Percentiles rank a stretch among this genome's conserved stretches.
Conservation (phyloP, 768 basidiomycete genomes). For the Trametes gibbosa region DNA sequence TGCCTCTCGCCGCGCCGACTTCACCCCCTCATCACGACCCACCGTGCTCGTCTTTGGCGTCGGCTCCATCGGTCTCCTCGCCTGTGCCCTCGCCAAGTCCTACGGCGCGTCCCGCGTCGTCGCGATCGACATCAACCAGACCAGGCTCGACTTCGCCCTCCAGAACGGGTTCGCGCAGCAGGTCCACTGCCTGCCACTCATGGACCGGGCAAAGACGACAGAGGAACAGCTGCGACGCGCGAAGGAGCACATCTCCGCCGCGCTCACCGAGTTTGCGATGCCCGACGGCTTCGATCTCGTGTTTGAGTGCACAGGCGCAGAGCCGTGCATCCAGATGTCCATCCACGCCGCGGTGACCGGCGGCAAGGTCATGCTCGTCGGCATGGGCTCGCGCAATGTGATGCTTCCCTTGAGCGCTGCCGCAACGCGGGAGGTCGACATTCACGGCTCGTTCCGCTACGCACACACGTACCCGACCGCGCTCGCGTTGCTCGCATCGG, state of each 20-base stretch:
- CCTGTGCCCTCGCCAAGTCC: conserved; percentile 73
- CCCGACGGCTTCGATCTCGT: conserved; percentile 88
- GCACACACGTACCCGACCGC: conserved; percentile 91
- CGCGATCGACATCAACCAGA: conserved; percentile 83
- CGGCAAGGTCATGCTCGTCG: conserved; percentile 89
- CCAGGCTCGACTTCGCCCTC: conserved; percentile 77
- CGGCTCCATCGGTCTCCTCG: conserved; percentile 91
- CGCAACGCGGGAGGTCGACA: conserved; percentile 86
- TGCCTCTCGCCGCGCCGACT: conserved; percentile 45
- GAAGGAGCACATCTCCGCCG: conserved; percentile 51
- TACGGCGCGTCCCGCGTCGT: conserved; percentile 70
- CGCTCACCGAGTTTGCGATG: conserved; percentile 54
- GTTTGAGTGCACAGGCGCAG: conserved; percentile 94
- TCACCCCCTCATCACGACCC: conserved; percentile 36
- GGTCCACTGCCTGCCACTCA: conserved; percentile 59
- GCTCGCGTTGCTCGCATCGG: conserved; percentile 61
- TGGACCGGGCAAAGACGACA: conserved; percentile 40
- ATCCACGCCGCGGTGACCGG: conserved; percentile 80
- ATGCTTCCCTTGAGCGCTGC: conserved; percentile 81
- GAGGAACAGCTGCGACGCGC: conserved; percentile 59
- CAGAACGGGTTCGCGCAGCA: conserved; percentile 72
- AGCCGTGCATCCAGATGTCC: conserved; percentile 88
- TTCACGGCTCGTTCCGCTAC: conserved; percentile 89
- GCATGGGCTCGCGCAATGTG: conserved; percentile 89
- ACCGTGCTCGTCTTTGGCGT: conserved; percentile 87